Conservation (phyloP, 306 rosid genomes). For the Geum urbanum region DNA sequence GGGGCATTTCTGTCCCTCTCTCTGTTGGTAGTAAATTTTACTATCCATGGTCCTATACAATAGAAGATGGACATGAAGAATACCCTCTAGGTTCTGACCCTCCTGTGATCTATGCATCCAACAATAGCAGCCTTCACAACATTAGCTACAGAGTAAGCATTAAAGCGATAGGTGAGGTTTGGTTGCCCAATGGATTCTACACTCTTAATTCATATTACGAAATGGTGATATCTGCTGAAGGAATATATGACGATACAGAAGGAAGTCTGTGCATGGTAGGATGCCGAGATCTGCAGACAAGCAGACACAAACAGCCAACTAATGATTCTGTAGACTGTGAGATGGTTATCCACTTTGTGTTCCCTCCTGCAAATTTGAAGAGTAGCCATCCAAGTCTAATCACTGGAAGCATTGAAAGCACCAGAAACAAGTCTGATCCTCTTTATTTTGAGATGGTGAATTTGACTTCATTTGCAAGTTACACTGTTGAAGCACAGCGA, state of each 20-base stretch:
- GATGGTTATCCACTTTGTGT: slow-evolving; percentile 41
- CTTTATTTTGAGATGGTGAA: no score
- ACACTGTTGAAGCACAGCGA: no score
- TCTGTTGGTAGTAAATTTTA: neutral
- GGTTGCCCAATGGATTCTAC: neutral
- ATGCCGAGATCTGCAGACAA: slow-evolving; percentile 32
- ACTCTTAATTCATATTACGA: neutral
- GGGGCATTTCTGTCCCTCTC: neutral
- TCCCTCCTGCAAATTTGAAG: slow-evolving; percentile 30
- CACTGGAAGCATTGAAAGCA: no score
- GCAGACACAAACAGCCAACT: neutral
- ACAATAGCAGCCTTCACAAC: no score
- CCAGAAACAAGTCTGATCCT: no score
- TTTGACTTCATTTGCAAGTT: no score
- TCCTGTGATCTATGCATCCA: no score
- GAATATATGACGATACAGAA: slow-evolving; percentile 41
- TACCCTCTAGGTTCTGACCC: neutral
- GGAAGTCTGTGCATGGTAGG: slow-evolving; percentile 61
- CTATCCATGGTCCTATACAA: neutral
- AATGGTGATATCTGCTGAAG: slow-evolving; percentile 43
- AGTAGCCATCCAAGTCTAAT: no score
- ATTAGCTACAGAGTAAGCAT: no score
- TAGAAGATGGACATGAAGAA: neutral
- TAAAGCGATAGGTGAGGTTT: no score
- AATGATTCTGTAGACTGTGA: slow-evolving; percentile 42